Percentiles rank a stretch among this genome's conserved stretches.
Evolutionary conservation across 2,329 filamentous ascomycete genomes (phyloP).

Genomic region (Fusarium continuum): DNA sequence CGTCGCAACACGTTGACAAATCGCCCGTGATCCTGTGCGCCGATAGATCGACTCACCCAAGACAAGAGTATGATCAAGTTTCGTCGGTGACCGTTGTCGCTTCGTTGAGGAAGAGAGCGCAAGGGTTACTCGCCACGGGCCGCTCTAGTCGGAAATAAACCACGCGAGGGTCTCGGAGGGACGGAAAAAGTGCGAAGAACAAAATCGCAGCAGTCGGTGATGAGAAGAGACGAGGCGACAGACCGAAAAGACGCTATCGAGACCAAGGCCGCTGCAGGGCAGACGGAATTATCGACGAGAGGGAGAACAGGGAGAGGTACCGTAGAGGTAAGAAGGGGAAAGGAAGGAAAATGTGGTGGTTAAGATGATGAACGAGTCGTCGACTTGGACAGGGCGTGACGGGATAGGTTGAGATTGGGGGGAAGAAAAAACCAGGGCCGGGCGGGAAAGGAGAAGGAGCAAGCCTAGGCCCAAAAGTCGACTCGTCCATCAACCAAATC

Average conservation of each 20-base stretch:
- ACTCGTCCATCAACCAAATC: slow-evolving; percentile 39
- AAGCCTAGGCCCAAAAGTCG: slow-evolving; percentile 29
- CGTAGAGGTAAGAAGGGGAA: slow-evolving; percentile 20
- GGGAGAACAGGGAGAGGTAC: slow-evolving; percentile 29
- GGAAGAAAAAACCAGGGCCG: slow-evolving; percentile 41
- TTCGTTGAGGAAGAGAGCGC: slow-evolving; percentile 36
- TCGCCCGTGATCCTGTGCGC: slow-evolving; percentile 21
- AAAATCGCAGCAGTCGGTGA: slow-evolving; percentile 34
- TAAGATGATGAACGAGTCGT: slow-evolving; percentile 41
- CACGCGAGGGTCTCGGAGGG: slow-evolving; percentile 41
- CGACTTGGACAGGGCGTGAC: slow-evolving; percentile 35
- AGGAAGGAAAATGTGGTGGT: slow-evolving; percentile 30
- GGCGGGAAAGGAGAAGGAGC: slow-evolving; percentile 44
- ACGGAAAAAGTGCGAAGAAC: slow-evolving; percentile 38
- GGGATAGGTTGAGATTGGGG: slow-evolving; percentile 39
- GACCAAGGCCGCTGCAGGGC: slow-evolving; percentile 36
- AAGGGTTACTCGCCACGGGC: slow-evolving; percentile 35
- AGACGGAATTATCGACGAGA: slow-evolving; percentile 34
- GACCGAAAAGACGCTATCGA: slow-evolving; percentile 33
- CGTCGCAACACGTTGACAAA: slow-evolving; percentile 41
- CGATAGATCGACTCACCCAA: slow-evolving; percentile 35
- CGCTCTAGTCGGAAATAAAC: slow-evolving; percentile 41
- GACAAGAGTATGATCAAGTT: slow-evolving; percentile 20
- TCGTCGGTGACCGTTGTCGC: slow-evolving; percentile 28
- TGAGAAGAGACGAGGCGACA: slow-evolving; percentile 23